A percentile compares a stretch with the other conserved stretches of the same genome.
Conservation (phyloP, 2,329 filamentous ascomycete genomes). For the Hypoxylon sp. region DNA sequence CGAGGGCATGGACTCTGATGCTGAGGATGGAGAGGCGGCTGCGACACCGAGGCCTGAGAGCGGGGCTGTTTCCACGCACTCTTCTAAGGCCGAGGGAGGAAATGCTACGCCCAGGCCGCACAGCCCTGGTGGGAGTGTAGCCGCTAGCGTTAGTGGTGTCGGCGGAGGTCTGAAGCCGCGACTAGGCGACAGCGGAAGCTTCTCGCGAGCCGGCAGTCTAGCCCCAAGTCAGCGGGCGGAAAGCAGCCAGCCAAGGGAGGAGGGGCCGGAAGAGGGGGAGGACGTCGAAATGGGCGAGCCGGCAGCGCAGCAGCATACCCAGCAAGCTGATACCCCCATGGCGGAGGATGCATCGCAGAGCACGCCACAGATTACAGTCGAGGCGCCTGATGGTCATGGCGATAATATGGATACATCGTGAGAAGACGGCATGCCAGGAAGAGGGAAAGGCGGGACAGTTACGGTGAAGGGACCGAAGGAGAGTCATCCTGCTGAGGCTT, state of each 20-base stretch:
- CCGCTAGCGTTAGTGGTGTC: neutral
- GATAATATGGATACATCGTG: slow-evolving; percentile 76
- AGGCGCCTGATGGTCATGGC: slow-evolving; percentile 59
- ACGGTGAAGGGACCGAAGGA: neutral
- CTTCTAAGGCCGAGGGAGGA: slow-evolving; percentile 43
- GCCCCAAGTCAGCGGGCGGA: slow-evolving; percentile 50
- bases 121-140: slow-evolving; percentile 49
- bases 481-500: neutral
- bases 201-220: slow-evolving; percentile 53
- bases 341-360: slow-evolving; percentile 60
- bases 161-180: slow-evolving; percentile 43
- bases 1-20: slow-evolving; percentile 82
- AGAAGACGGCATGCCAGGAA: slow-evolving; percentile 22
- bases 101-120: slow-evolving; percentile 55
- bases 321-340: slow-evolving; percentile 53
- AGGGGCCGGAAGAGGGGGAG: slow-evolving; percentile 55
- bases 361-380: slow-evolving; percentile 63
- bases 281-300: slow-evolving; percentile 55
- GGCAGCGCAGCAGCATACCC: slow-evolving; percentile 51
- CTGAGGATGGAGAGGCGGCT: slow-evolving; percentile 66
- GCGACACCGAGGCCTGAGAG: slow-evolving; percentile 17
- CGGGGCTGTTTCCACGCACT: slow-evolving; percentile 4
- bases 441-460: neutral
- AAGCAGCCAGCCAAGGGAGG: slow-evolving; percentile 52
- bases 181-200: slow-evolving; percentile 41